A percentile compares a stretch with the other conserved stretches of the same genome.
phyloP scores from a whole-genome alignment of 495 filamentous ascomycete genomes.

The Penicillium psychrofluorescens region DNA sequence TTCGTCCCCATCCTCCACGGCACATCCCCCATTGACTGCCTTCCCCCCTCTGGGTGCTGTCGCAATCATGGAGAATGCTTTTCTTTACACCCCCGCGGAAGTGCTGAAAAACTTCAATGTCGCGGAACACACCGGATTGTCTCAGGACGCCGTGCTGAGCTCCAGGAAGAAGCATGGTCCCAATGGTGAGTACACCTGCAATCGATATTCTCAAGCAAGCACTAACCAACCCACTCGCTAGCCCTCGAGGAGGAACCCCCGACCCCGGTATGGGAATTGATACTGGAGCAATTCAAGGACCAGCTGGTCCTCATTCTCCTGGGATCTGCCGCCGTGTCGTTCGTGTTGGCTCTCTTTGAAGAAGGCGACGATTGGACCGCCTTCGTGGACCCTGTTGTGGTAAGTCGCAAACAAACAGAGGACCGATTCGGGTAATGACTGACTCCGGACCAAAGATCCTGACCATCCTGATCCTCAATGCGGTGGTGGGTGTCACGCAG shows the following conservation, averaged over 20 bases:
- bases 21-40: conserved; percentile 1
- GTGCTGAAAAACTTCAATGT: conserved; percentile 68
- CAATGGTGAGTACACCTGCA: conserved; percentile 59
- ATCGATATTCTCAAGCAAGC: background rate
- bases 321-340: conserved; percentile 89
- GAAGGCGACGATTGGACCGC: conserved; percentile 90
- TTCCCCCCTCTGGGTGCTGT: conserved; percentile 12
- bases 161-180: conserved; percentile 65
- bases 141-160: conserved; percentile 56
- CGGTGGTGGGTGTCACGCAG: conserved; percentile 95
- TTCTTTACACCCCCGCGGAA: conserved; percentile 57
- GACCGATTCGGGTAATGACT: background rate
- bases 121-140: conserved; percentile 59
- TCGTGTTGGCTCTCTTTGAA: conserved; percentile 89
- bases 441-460: conserved; percentile 56
- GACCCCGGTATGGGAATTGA: conserved; percentile 93
- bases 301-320: conserved; percentile 95
- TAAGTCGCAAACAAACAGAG: conserved; percentile 35
- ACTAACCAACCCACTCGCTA: conserved; percentile 25
- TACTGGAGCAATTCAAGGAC: conserved; percentile 98
- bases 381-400: conserved; percentile 96
- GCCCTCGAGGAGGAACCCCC: conserved; percentile 93
- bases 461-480: conserved; percentile 94
- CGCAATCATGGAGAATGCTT: conserved; percentile 70
- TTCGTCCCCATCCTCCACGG: conserved; percentile 1